Evolutionary conservation across 164 flowering plant genomes (phyloP), one percentile per base, ranked within the genome.

Genomic region (Nymphaea thermarum): DNA sequence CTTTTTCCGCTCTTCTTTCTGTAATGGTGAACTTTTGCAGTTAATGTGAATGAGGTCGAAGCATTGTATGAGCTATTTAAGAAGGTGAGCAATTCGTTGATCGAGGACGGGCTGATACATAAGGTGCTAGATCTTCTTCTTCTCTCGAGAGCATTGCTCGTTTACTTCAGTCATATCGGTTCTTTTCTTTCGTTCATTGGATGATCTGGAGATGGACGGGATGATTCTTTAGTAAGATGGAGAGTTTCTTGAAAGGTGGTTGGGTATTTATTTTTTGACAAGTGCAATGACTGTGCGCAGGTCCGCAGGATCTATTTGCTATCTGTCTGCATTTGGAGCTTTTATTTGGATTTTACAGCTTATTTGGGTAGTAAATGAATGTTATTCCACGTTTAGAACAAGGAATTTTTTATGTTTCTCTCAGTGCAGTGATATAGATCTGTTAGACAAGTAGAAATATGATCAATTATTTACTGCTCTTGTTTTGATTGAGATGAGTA

Each of bases 41-140:
- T 88, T 76, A 80, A 84, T 3, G 85, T 85, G 15, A 82, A 72
- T 68, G 95, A 91, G 80, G 85, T 91, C 4, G 89, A 85, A 71
- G 93, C 90, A 4, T 76, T 91, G 59, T 75, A 80, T 67, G 91
- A 86, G 78, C 81, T 91, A 5, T 91, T 75, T 67, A 88, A 82
- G 80, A 87, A 86, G 77, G 59, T 88, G 68, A 88, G 94, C 77
- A 79, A 87, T 59, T 83, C 92, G 42, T 80, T 87, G 14, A 75
- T 83, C 43, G 84, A 87, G 57, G 94, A 90, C 65, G 91, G 93
- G 14, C 76, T 86, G 12, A 86, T 90, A 51, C 78, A 81, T 61
- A 79, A 77, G 79, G 79, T 76, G 57, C 57, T 10, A 8, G 57
- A 51, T 51, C 12, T 51, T 51, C 14, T 51, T 15, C 57, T 8